Percentiles rank a stretch among this genome's conserved stretches.
Conservation (phyloP, 176 grass and related monocot genomes). For the Carex parvula region DNA sequence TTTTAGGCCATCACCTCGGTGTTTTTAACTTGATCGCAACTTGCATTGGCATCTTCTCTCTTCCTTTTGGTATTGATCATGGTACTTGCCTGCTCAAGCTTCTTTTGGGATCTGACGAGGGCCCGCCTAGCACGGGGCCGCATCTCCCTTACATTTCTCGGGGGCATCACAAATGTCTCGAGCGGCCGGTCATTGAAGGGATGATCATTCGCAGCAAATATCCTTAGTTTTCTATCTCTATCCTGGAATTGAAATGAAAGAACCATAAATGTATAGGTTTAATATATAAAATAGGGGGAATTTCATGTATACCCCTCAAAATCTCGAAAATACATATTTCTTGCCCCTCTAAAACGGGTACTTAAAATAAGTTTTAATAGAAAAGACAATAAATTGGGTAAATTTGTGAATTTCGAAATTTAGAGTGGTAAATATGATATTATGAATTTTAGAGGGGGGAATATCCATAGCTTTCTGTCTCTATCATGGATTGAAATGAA, state of each 20-base stretch:
- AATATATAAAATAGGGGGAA: too few relatives aligned
- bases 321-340: too few relatives aligned
- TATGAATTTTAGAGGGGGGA: too few relatives aligned
- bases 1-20: conserved; percentile 31
- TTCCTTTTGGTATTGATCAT: conserved; percentile 7
- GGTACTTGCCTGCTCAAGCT: conserved; percentile 52
- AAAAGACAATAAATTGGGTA: too few relatives aligned
- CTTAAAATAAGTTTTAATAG: too few relatives aligned
- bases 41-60: conserved; percentile 45
- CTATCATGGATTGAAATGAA: not conserved
- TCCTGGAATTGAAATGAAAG: conserved; percentile 43
- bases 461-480: too few relatives aligned
- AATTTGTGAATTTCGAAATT: too few relatives aligned
- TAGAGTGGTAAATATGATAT: too few relatives aligned
- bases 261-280: not conserved
- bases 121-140: conserved; percentile 73
- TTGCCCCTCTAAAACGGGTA: too few relatives aligned
- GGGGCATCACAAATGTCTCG: conserved; percentile 71
- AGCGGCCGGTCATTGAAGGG: conserved; percentile 68
- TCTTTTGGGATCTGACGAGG: conserved; percentile 77
- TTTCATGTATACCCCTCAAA: too few relatives aligned
- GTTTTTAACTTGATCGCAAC: conserved; percentile 17
- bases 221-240: conserved; percentile 81
- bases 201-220: conserved; percentile 69
- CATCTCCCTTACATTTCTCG: conserved; percentile 70